phyloP scores from a whole-genome alignment of 2,329 filamentous ascomycete species.

The Diaporthe velutina region DNA sequence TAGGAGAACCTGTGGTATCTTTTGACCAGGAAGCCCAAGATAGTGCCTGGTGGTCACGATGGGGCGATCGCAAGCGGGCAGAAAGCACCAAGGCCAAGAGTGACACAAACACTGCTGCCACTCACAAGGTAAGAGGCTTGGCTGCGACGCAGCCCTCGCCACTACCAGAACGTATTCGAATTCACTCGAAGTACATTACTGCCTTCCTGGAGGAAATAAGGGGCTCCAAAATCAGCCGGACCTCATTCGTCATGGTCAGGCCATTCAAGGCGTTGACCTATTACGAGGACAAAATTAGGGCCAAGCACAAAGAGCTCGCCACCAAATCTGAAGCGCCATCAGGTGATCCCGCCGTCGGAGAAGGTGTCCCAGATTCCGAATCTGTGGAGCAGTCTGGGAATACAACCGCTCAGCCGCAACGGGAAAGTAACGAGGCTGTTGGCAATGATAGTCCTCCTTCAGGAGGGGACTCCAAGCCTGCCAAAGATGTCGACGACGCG shows the following conservation, averaged over 20 bases:
- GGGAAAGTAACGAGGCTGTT: too few relatives aligned
- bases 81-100: not conserved
- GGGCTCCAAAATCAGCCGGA: not conserved
- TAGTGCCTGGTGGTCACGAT: not conserved
- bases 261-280: conserved; percentile 36
- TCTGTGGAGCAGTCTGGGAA: not conserved
- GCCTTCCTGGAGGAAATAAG: not conserved
- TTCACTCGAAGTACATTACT: conserved; percentile 32
- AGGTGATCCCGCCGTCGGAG: not conserved
- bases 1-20: not conserved
- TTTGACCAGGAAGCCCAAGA: not conserved
- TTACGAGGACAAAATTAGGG: conserved; percentile 32
- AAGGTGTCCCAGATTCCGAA: not conserved
- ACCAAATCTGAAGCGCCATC: not conserved
- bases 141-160: not conserved
- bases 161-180: conserved; percentile 36
- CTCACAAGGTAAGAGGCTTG: not conserved
- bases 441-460: not conserved
- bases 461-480: too few relatives aligned
- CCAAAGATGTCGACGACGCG: not conserved
- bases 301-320: conserved; percentile 8
- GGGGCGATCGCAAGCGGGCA: not conserved
- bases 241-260: conserved; percentile 35
- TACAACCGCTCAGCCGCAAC: not conserved
- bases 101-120: not conserved